phyloP scores from a whole-genome alignment of 306 rosid genomes.

The Fagus sylvatica region DNA sequence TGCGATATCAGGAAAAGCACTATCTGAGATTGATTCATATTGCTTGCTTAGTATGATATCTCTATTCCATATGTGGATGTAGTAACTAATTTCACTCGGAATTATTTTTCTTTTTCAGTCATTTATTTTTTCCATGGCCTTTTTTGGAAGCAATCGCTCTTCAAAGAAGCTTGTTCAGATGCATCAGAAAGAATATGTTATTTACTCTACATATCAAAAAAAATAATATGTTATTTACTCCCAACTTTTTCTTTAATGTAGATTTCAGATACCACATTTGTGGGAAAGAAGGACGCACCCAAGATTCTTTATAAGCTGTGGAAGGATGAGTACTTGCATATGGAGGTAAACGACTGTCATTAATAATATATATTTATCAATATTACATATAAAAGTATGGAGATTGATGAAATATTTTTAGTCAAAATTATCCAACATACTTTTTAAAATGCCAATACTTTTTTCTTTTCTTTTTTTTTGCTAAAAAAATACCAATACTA shows the following conservation, averaged over 20 bases:
- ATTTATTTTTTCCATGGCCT: background rate
- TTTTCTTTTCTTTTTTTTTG: no score
- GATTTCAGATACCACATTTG: slow-evolving; percentile 74
- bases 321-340: slow-evolving; percentile 78
- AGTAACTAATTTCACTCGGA: background rate
- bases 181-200: background rate
- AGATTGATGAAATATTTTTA: slow-evolving; percentile 18
- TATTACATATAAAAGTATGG: background rate
- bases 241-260: slow-evolving; percentile 23
- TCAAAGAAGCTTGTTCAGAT: background rate
- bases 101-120: background rate
- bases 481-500: background rate
- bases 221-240: background rate
- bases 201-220: no score
- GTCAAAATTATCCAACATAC: background rate
- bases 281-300: slow-evolving; percentile 80
- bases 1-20: background rate
- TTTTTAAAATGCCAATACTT: no score
- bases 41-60: background rate
- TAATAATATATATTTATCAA: background rate
- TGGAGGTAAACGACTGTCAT: slow-evolving; percentile 66
- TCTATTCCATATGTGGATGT: background rate
- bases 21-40: background rate
- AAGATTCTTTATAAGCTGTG: slow-evolving; percentile 64
- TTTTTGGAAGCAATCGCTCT: background rate